Evolutionary conservation across 1,139 yeast genomes (phyloP).

Genomic region (Sugiyamaella japonica): DNA sequence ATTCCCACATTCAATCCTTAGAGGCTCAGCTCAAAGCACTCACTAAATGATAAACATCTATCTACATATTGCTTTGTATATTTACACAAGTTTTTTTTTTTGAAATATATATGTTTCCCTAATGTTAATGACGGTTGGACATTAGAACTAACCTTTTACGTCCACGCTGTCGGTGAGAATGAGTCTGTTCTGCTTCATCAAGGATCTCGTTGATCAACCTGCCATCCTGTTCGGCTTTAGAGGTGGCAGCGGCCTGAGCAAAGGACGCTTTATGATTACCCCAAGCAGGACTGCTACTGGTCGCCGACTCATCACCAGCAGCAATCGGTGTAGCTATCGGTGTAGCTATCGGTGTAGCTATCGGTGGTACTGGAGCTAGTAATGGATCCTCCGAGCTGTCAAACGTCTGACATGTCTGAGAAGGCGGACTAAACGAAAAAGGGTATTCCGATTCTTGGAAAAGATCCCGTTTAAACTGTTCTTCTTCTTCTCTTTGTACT

Average conservation of each 20-base stretch:
- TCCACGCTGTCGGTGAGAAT: constrained; percentile 42
- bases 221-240: constrained; percentile 25
- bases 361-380: constrained; percentile 17
- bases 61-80: constrained; percentile 10
- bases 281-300: too few relatives aligned
- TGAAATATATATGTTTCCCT: too few relatives aligned
- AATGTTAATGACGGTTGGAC: constrained; percentile 23
- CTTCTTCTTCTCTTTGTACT: constrained; percentile 65
- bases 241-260: constrained; percentile 26
- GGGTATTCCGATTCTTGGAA: constrained; percentile 29
- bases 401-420: constrained; percentile 5
- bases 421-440: constrained; percentile 11
- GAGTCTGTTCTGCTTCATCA: constrained; percentile 32
- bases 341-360: neutral
- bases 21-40: constrained; percentile 25
- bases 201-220: constrained; percentile 24
- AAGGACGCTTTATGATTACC: constrained; percentile 13
- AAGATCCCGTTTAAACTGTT: constrained; percentile 33
- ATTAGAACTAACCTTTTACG: constrained; percentile 44
- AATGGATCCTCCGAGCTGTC: constrained; percentile 18
- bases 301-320: constrained; percentile 1
- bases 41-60: constrained; percentile 4
- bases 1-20: constrained; percentile 28
- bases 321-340: too few relatives aligned
- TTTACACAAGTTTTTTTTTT: neutral